These are phyloP conservation scores for Fusarium papillatum DNA, from an alignment of 2,329 filamentous ascomycete species.

Conservation along the genomic window DNA sequence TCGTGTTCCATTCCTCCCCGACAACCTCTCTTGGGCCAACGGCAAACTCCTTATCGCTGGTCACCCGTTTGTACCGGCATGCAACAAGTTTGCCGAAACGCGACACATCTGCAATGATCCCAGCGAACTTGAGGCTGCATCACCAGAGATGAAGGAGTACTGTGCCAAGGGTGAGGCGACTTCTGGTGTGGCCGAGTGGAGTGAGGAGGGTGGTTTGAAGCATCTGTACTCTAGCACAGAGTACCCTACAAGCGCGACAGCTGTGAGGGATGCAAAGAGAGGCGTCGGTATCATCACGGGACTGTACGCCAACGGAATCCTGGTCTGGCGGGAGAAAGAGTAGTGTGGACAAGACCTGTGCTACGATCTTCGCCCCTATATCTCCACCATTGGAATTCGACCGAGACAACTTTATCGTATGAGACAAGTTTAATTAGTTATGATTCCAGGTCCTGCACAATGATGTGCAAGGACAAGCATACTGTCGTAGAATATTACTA, in stretches of 20 bases:
- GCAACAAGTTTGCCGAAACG: slow-evolving; percentile 47
- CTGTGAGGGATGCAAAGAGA: slow-evolving; percentile 44
- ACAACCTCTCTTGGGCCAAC: slow-evolving; percentile 53
- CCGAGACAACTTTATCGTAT: not conserved
- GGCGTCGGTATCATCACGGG: slow-evolving; percentile 52
- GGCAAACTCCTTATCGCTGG: slow-evolving; percentile 55
- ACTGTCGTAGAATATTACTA: not conserved
- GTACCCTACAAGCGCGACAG: slow-evolving; percentile 52
- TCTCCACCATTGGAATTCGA: not conserved
- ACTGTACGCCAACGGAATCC: slow-evolving; percentile 53
- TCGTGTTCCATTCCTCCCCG: slow-evolving; percentile 53
- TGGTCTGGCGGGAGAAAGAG: slow-evolving; percentile 42
- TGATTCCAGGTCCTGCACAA: not conserved
- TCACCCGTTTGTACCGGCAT: slow-evolving; percentile 52
- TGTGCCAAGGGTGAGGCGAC: slow-evolving; percentile 17
- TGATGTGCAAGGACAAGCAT: not conserved
- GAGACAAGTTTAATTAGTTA: not conserved
- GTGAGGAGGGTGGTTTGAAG: slow-evolving; percentile 46
- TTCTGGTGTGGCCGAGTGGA: slow-evolving; percentile 54
- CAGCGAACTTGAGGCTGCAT: slow-evolving; percentile 39
- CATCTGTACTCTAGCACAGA: slow-evolving; percentile 49
- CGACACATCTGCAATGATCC: slow-evolving; percentile 53
- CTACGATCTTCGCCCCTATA: not conserved
- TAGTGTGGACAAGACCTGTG: not conserved
- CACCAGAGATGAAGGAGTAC: not conserved